These are phyloP conservation scores for Isoetes taiwanensis DNA, from an alignment of 75 land plant genomes.

Conservation along the genomic window DNA sequence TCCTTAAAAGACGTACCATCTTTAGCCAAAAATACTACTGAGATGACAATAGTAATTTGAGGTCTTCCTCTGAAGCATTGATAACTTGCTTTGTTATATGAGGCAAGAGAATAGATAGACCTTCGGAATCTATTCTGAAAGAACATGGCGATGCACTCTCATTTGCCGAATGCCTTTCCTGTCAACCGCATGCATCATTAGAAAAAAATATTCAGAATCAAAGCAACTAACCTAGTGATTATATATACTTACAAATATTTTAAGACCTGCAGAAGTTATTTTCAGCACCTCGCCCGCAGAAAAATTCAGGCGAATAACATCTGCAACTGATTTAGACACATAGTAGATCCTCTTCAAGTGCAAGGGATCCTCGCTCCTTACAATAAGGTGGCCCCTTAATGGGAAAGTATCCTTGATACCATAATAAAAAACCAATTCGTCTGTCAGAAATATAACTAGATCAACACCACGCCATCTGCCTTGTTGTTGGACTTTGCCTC, in stretches of 20 bases:
- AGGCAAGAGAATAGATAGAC: constrained; percentile 83
- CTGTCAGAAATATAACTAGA: constrained; percentile 76
- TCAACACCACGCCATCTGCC: constrained; percentile 94
- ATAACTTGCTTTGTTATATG: constrained; percentile 68
- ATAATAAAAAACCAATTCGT: constrained; percentile 53
- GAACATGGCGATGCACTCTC: constrained; percentile 53
- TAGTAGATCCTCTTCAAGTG: constrained; percentile 92
- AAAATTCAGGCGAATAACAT: constrained; percentile 54
- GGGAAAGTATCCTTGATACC: constrained; percentile 64
- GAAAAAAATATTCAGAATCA: too few species aligned
- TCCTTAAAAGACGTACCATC: too few species aligned
- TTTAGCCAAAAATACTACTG: constrained; percentile 41
- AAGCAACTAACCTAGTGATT: too few species aligned
- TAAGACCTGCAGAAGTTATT: constrained; percentile 84
- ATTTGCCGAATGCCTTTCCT: constrained; percentile 81
- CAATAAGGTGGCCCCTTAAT: constrained; percentile 53
- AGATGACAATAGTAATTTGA: constrained; percentile 61
- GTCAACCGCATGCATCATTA: constrained; percentile 10
- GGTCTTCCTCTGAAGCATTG: constrained; percentile 42
- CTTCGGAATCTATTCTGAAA: constrained; percentile 90
- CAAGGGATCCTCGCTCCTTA: constrained; percentile 54
- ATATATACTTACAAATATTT: constrained; percentile 94
- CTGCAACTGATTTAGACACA: constrained; percentile 67
- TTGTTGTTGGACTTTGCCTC: constrained; percentile 45
- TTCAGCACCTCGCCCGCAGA: constrained; percentile 72